A percentile compares a stretch with the other conserved stretches of the same genome.
Evolutionary conservation across 2,329 filamentous ascomycete genomes (phyloP).

Genomic region (Simplicillium aogashimaense): DNA sequence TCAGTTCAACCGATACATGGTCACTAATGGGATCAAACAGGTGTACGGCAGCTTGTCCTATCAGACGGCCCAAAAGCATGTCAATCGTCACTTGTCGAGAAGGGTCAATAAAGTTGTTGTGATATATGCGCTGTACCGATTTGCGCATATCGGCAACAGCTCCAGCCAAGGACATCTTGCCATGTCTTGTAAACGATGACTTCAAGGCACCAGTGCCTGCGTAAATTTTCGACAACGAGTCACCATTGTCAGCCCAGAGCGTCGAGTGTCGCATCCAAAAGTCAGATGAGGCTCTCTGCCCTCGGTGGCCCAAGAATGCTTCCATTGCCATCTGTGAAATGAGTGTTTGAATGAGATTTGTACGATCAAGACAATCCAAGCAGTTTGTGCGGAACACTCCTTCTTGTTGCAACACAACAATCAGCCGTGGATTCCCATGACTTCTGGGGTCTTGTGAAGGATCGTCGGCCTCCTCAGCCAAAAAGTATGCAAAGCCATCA

Average conservation of each 20-base stretch:
- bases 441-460: conserved; percentile 26
- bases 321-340: conserved; percentile 91
- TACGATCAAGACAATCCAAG: conserved; percentile 89
- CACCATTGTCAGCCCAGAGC: conserved; percentile 95
- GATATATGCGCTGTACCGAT: conserved; percentile 85
- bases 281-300: conserved; percentile 60
- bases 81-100: conserved; percentile 91
- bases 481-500: conserved; percentile 85
- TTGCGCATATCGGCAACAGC: conserved; percentile 93
- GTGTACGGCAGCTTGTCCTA: conserved; percentile 74
- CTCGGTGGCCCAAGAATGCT: conserved; percentile 66
- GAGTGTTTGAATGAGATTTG: conserved; percentile 91
- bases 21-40: conserved; percentile 94
- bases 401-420: conserved; percentile 79
- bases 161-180: conserved; percentile 91
- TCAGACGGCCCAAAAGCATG: conserved; percentile 74
- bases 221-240: conserved; percentile 89
- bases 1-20: conserved; percentile 69
- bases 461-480: conserved; percentile 64
- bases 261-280: conserved; percentile 90
- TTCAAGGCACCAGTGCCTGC: conserved; percentile 93
- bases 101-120: conserved; percentile 96
- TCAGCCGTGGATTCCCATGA: conserved; percentile 33
- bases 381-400: conserved; percentile 96
- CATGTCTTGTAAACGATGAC: conserved; percentile 85